Conservation (phyloP, 2,329 filamentous ascomycete genomes). For the Trichoderma brevicompactum region DNA sequence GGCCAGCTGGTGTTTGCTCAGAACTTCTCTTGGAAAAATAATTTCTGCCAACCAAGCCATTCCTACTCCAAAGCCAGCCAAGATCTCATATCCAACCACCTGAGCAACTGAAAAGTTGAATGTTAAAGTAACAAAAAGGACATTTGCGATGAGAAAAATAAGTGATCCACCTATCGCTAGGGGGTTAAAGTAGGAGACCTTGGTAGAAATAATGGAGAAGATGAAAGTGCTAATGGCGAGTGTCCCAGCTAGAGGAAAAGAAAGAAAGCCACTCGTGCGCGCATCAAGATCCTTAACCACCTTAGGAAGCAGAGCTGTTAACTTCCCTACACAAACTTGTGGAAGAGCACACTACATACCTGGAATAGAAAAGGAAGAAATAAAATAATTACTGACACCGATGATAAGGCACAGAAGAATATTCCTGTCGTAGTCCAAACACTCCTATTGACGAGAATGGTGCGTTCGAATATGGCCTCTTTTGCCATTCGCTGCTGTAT, state of each 20-base stretch:
- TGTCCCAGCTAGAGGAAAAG: neutral
- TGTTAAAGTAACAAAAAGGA: neutral
- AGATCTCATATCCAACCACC: slow-evolving; percentile 6
- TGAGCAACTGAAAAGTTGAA: neutral
- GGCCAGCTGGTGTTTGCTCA: slow-evolving; percentile 4
- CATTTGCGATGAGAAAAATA: neutral
- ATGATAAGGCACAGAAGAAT: slow-evolving; percentile 5
- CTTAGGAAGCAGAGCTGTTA: neutral
- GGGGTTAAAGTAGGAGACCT: slow-evolving; percentile 1
- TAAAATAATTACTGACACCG: neutral
- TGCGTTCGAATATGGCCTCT: slow-evolving; percentile 4
- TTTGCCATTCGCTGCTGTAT: neutral
- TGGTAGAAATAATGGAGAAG: slow-evolving; percentile 15
- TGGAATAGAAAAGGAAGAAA: slow-evolving; percentile 14
- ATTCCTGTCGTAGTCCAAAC: slow-evolving; percentile 15
- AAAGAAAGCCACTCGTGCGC: neutral
- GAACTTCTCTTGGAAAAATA: slow-evolving; percentile 12
- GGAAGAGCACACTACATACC: neutral
- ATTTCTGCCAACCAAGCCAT: slow-evolving; percentile 21
- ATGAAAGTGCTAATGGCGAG: slow-evolving; percentile 8
- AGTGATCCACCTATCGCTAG: neutral
- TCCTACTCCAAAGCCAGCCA: slow-evolving; percentile 12
- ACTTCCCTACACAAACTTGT: neutral
- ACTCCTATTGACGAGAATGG: neutral
- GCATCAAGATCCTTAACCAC: neutral